Base-by-base conservation (phyloP, 768 basidiomycete genomes). In the Paxillus rubicundulus region DNA sequence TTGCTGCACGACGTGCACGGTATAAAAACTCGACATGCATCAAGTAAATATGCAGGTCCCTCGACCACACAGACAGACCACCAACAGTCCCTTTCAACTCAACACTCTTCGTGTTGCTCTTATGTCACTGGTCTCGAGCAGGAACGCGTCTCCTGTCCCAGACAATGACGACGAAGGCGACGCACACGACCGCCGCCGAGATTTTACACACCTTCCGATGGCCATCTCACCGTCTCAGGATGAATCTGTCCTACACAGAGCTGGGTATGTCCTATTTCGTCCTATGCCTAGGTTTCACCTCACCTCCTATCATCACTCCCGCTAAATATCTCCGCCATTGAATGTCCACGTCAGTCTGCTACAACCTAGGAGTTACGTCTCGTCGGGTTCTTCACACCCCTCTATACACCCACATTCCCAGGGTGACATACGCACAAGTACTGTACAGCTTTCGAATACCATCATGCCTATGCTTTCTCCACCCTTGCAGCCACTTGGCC, bases 401-500 rank as follows among this genome's bases (percentile, higher is more conserved):
- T 50, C 57, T 0, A 45, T 52, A 9, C 57, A 48, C 8, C 72
- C 79, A 9, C 86, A 83, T 59, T 82, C 82, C 1, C 83, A 82
- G 56, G 78, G 78, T 56, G 74, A 77, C 27, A 91, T 90, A 54
- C 82, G 89, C 16, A 73, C 80, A 32, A 77, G 72, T 56, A 89
- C 88, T 0, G 76, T 90, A 63, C 75, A 84, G 47, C 74, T 91
- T 3, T 86, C 87, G 16, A 74, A 71, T 48, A 77, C 77, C 4
- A 40, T 71, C 50, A 67, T 77, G 14, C 63, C 52, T 4, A 9
- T 45, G 38, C 53, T 50, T 10, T 45, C 55, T 38, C 37, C 9
- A 38, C 27, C 49, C 0, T 9, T 36, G 12, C 44, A 45, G 5
- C 55, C 20, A 28, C 42, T 4, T n/a, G 36, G 30, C 32, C 44